These are phyloP conservation scores for Apiotrichum mycotoxinovorans DNA, from an alignment of 1,284 basidiomycete genomes.

Conservation along the genomic window DNA sequence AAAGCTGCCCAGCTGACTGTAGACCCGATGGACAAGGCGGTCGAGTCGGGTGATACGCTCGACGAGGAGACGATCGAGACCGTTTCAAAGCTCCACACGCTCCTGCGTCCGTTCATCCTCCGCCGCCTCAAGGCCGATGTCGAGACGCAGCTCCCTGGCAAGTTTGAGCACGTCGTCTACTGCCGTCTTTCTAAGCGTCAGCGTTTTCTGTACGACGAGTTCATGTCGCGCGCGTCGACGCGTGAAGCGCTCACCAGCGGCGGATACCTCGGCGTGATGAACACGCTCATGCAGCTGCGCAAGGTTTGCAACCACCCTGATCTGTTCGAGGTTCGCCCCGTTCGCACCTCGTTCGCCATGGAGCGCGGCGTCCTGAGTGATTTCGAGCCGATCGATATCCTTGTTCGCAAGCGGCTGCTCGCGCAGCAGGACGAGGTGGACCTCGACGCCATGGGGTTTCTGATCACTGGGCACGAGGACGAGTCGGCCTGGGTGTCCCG, in stretches of 20 bases:
- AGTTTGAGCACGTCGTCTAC: slow-evolving; percentile 88
- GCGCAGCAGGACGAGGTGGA: slow-evolving; percentile 55
- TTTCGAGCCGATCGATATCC: slow-evolving; percentile 82
- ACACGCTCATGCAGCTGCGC: slow-evolving; percentile 92
- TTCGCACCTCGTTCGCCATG: slow-evolving; percentile 90
- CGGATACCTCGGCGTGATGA: slow-evolving; percentile 76
- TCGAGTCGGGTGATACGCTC: slow-evolving; percentile 74
- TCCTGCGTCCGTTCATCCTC: slow-evolving; percentile 89
- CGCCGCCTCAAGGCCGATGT: slow-evolving; percentile 93
- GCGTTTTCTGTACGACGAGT: slow-evolving; percentile 95
- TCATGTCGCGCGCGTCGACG: slow-evolving; percentile 89
- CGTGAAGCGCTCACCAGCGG: slow-evolving; percentile 81
- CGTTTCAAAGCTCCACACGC: slow-evolving; percentile 83
- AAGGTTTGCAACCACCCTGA: slow-evolving; percentile 97
- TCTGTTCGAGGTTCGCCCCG: slow-evolving; percentile 89
- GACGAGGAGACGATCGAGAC: slow-evolving; percentile 84
- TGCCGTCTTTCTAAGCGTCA: slow-evolving; percentile 93
- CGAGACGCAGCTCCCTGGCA: slow-evolving; percentile 91
- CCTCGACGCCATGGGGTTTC: slow-evolving; percentile 64
- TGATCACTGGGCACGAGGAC: slow-evolving; percentile 57
- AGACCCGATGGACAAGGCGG: slow-evolving; percentile 91
- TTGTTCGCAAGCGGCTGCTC: slow-evolving; percentile 70
- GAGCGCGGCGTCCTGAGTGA: slow-evolving; percentile 71
- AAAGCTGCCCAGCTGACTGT: slow-evolving; percentile 5
- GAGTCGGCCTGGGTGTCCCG: slow-evolving; percentile 55